Evolutionary conservation across 1,284 basidiomycete species (phyloP).

Genomic region (Malassezia caprae): DNA sequence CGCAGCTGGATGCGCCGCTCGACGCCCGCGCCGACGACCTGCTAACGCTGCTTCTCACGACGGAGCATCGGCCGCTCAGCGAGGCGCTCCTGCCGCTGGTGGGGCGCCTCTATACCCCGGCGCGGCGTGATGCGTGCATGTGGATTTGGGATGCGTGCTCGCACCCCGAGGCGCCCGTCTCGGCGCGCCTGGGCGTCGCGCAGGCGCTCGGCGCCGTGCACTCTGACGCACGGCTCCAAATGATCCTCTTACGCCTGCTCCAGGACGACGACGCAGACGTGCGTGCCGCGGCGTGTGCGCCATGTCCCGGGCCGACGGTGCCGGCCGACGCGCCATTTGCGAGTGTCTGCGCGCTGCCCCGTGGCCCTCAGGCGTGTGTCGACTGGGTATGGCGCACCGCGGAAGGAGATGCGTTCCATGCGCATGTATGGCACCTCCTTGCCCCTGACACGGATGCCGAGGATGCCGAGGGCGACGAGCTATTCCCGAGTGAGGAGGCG

Average conservation of each 20-base stretch:
- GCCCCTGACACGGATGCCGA: background rate
- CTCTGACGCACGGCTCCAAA: too few species aligned
- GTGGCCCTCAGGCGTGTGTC: constrained; percentile 5
- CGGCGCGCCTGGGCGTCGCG: constrained; percentile 10
- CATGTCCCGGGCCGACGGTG: background rate
- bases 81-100: constrained; percentile 28
- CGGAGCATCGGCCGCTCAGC: constrained; percentile 21
- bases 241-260: constrained; percentile 3
- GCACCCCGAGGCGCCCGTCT: background rate
- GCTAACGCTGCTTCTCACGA: constrained; percentile 1
- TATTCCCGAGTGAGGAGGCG: constrained; percentile 30
- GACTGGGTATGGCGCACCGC: background rate
- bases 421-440: constrained; percentile 4
- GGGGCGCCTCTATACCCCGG: background rate
- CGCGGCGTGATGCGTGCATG: background rate
- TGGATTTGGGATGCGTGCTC: constrained; percentile 7
- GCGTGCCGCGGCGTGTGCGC: constrained; percentile 7
- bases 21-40: background rate
- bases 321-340: background rate
- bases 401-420: background rate
- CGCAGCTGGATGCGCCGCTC: background rate
- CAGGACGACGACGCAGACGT: constrained; percentile 15
- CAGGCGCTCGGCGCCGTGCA: background rate
- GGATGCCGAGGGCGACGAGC: background rate
- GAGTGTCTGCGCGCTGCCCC: background rate